Percentiles rank a stretch among this genome's conserved stretches.
Evolutionary conservation across 805 yeast genomes (phyloP).

Genomic region (Schizosaccharomyces pombe): DNA sequence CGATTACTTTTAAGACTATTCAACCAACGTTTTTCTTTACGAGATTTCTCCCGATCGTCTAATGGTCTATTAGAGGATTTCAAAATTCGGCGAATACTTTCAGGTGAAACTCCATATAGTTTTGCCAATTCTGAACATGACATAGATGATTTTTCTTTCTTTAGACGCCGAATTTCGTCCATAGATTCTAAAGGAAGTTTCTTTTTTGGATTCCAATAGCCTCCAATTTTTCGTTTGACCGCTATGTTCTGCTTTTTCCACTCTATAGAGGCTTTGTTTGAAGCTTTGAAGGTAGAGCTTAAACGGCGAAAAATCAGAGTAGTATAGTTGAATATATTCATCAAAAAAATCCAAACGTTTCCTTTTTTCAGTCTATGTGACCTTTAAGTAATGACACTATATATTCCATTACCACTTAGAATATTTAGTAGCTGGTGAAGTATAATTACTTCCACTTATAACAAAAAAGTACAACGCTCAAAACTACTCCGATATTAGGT

Average conservation of each 20-base stretch:
- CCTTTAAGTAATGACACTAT: too few relatives aligned
- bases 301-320: too few relatives aligned
- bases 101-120: constrained; percentile 22
- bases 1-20: neutral
- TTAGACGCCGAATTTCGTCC: neutral
- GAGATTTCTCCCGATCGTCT: neutral
- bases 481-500: too few relatives aligned
- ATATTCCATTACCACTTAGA: too few relatives aligned
- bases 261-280: too few relatives aligned
- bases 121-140: constrained; percentile 29
- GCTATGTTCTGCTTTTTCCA: neutral
- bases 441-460: too few relatives aligned
- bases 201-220: neutral
- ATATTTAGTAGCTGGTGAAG: too few relatives aligned
- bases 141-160: constrained; percentile 36
- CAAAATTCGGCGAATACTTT: constrained; percentile 10
- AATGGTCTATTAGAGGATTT: neutral
- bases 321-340: too few relatives aligned
- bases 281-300: too few relatives aligned
- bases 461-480: too few relatives aligned
- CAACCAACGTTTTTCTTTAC: neutral
- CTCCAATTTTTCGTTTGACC: neutral
- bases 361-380: too few relatives aligned
- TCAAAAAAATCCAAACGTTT: too few relatives aligned
- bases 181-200: neutral